phyloP scores from a whole-genome alignment of 2,329 filamentous ascomycete genomes.

The Aspergillus transmontanensis region DNA sequence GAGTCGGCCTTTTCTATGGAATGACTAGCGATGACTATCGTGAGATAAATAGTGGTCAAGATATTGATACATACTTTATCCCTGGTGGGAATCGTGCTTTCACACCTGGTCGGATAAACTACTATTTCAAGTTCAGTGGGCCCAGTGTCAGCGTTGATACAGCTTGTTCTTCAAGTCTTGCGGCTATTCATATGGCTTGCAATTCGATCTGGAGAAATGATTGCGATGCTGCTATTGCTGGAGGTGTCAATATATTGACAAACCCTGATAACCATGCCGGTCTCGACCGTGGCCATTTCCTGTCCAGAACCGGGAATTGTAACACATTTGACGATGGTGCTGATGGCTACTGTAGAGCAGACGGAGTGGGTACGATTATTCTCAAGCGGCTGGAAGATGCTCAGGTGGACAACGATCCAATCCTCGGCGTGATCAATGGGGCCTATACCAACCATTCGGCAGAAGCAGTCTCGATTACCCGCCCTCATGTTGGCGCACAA shows the following conservation, averaged over 20 bases:
- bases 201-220: constrained; percentile 74
- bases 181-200: constrained; percentile 72
- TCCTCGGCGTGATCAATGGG: constrained; percentile 73
- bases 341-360: constrained; percentile 80
- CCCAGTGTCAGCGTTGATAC: constrained; percentile 74
- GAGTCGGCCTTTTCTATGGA: constrained; percentile 74
- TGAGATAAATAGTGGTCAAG: constrained; percentile 72
- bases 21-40: constrained; percentile 77
- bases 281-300: constrained; percentile 74
- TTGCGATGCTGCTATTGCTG: constrained; percentile 78
- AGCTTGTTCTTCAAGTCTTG: constrained; percentile 75
- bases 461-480: constrained; percentile 79
- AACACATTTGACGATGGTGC: constrained; percentile 80
- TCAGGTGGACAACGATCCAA: constrained; percentile 68
- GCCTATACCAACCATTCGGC: constrained; percentile 80
- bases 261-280: constrained; percentile 80
- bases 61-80: constrained; percentile 71
- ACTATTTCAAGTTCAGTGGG: constrained; percentile 66
- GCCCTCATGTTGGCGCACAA: constrained; percentile 78
- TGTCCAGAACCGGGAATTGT: constrained; percentile 70
- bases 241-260: constrained; percentile 74
- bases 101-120: constrained; percentile 32
- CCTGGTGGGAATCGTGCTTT: constrained; percentile 62
- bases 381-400: constrained; percentile 81
- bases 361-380: constrained; percentile 73